Conservation (phyloP, 1,284 basidiomycete species). For the Ganoderma leucocontextum region DNA sequence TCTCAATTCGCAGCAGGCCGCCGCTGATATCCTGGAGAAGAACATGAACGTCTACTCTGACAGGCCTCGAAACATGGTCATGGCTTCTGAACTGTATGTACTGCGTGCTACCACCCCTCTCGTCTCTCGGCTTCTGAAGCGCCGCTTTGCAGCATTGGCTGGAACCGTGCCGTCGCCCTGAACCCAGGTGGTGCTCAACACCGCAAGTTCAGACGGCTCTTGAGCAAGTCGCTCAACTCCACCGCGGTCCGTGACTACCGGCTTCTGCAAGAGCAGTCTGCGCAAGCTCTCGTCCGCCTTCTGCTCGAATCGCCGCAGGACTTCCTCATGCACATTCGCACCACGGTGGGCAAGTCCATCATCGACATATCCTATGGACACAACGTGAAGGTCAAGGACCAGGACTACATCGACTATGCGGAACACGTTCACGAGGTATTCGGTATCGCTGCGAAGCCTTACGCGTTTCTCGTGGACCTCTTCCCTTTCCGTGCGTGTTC, state of each 20-base stretch:
- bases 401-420: slow-evolving; percentile 28
- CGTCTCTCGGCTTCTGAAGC: neutral
- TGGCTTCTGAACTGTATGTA: neutral
- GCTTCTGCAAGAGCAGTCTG: slow-evolving; percentile 19
- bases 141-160: slow-evolving; percentile 23
- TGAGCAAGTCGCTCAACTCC: slow-evolving; percentile 12
- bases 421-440: slow-evolving; percentile 27
- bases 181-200: slow-evolving; percentile 18
- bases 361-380: slow-evolving; percentile 28
- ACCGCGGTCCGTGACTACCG: slow-evolving; percentile 12
- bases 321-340: slow-evolving; percentile 8
- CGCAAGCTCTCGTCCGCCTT: neutral
- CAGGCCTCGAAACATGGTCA: neutral
- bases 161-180: slow-evolving; percentile 24
- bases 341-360: slow-evolving; percentile 25
- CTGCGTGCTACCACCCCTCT: neutral
- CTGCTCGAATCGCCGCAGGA: neutral
- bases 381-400: slow-evolving; percentile 16
- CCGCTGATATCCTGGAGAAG: neutral
- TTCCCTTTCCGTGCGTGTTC: slow-evolving; percentile 28
- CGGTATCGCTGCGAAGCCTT: slow-evolving; percentile 20
- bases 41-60: neutral
- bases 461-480: slow-evolving; percentile 27
- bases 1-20: neutral
- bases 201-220: slow-evolving; percentile 17